Percentiles rank a stretch among this genome's conserved stretches.
phyloP scores from a whole-genome alignment of 805 yeast species.

The Candida ovalis region DNA sequence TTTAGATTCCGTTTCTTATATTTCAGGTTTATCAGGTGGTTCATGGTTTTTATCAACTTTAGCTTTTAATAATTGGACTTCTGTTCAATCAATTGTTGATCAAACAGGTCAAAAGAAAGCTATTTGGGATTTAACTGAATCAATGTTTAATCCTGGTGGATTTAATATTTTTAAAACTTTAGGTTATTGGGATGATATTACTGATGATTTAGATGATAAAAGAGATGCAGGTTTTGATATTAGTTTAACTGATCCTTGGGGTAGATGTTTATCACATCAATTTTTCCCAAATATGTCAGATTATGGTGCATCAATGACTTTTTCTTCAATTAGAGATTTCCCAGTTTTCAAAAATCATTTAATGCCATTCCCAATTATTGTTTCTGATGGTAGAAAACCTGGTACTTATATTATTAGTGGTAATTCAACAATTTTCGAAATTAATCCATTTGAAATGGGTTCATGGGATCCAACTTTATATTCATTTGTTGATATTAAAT shows the following conservation, averaged over 20 bases:
- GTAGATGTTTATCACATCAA: constrained; percentile 68
- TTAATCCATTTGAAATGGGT: constrained; percentile 72
- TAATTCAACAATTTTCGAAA: constrained; percentile 67
- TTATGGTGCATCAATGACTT: constrained; percentile 62
- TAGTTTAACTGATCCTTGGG: constrained; percentile 79
- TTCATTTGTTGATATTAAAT: constrained; percentile 62
- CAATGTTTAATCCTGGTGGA: constrained; percentile 64
- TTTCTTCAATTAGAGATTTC: constrained; percentile 53
- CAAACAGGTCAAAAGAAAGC: constrained; percentile 35
- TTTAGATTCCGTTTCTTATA: constrained; percentile 63
- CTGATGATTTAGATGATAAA: constrained; percentile 49
- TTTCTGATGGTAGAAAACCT: constrained; percentile 65
- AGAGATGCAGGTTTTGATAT: constrained; percentile 61
- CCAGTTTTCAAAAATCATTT: constrained; percentile 56
- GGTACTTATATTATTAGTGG: constrained; percentile 48
- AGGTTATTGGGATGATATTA: constrained; percentile 50
- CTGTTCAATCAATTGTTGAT: constrained; percentile 56
- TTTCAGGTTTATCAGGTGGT: constrained; percentile 82
- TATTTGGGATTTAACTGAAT: constrained; percentile 67
- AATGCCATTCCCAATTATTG: constrained; percentile 72
- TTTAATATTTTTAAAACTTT: constrained; percentile 48
- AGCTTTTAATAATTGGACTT: constrained; percentile 67
- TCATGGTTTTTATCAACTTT: constrained; percentile 75
- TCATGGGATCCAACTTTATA: constrained; percentile 80
- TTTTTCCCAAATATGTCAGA: constrained; percentile 58